These are phyloP conservation scores for Arthrobotrys megalospora DNA, from an alignment of 2,329 filamentous ascomycete genomes.

Conservation along the genomic window DNA sequence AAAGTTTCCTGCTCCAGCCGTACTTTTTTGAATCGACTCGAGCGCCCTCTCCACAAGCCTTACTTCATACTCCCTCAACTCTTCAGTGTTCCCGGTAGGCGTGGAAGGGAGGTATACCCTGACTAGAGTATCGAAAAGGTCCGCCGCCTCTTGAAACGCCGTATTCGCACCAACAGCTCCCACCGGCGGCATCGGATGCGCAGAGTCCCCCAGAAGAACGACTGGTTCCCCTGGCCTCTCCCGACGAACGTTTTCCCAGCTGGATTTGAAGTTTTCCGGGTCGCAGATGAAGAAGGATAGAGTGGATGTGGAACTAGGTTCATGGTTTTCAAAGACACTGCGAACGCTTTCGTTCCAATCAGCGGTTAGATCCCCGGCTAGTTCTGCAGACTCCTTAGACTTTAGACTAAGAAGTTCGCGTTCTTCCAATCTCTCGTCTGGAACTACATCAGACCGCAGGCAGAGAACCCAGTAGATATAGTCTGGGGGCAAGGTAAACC, in stretches of 20 bases:
- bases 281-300: constrained; percentile 38
- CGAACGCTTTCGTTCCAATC: constrained; percentile 21
- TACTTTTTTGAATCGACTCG: constrained; percentile 18
- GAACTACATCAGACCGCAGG: constrained; percentile 13
- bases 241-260: constrained; percentile 18
- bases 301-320: constrained; percentile 1
- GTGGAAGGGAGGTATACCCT: constrained; percentile 1
- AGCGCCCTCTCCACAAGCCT: constrained; percentile 13
- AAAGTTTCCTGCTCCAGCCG: constrained; percentile 21
- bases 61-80: constrained; percentile 22
- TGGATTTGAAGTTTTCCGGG: constrained; percentile 29
- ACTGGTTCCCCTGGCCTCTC: constrained; percentile 22
- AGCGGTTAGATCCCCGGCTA: constrained; percentile 12
- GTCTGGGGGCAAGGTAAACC: constrained; percentile 27
- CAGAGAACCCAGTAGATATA: constrained; percentile 44
- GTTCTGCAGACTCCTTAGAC: constrained; percentile 6
- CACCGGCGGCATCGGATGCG: constrained; percentile 40
- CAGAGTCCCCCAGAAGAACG: constrained; percentile 25
- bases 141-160: constrained; percentile 31
- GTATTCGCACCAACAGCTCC: constrained; percentile 42
- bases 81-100: background rate
- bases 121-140: constrained; percentile 36
- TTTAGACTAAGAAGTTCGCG: background rate
- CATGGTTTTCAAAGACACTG: constrained; percentile 13
- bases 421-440: background rate